Evolutionary conservation across 352 stramenopile genomes (phyloP).

Genomic region (Pelagophyceae sp.): DNA sequence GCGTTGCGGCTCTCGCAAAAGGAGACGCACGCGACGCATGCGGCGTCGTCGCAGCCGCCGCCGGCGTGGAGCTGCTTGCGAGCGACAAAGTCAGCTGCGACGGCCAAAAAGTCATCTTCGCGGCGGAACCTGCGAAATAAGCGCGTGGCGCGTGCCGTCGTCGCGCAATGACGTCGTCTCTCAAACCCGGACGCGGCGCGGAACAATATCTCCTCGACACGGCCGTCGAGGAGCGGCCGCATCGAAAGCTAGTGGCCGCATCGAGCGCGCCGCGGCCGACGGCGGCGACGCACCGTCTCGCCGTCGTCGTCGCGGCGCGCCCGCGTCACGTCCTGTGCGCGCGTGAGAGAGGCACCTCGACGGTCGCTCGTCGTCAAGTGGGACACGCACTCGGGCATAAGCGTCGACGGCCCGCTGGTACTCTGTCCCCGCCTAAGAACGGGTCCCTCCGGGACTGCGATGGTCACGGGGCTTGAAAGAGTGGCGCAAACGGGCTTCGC

Average conservation of each 20-base stretch:
- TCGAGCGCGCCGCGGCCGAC: no score
- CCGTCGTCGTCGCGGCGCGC: no score
- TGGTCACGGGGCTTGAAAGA: neutral
- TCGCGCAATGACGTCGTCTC: no score
- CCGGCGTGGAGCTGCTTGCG: neutral
- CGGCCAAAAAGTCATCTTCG: neutral
- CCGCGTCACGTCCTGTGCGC: no score
- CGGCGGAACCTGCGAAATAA: neutral
- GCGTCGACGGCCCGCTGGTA: neutral
- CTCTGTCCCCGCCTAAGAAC: neutral
- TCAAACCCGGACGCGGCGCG: no score
- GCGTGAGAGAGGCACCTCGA: no score
- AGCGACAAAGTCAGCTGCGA: conserved; percentile 1
- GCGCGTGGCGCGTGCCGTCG: no score
- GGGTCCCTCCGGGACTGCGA: neutral
- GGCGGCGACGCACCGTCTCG: no score
- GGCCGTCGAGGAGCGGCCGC: conserved; percentile 5
- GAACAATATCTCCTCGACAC: conserved; percentile 12
- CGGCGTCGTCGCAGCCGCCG: conserved; percentile 14
- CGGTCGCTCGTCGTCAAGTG: neutral
- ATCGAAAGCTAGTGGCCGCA: no score
- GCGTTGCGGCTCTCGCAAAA: neutral
- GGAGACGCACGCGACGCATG: neutral
- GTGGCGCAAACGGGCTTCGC: neutral
- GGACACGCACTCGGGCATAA: neutral